Evolutionary conservation across 257 asterid genomes (phyloP), one percentile per base, ranked within the genome.

Genomic region (Fraxinus quadrangulata): DNA sequence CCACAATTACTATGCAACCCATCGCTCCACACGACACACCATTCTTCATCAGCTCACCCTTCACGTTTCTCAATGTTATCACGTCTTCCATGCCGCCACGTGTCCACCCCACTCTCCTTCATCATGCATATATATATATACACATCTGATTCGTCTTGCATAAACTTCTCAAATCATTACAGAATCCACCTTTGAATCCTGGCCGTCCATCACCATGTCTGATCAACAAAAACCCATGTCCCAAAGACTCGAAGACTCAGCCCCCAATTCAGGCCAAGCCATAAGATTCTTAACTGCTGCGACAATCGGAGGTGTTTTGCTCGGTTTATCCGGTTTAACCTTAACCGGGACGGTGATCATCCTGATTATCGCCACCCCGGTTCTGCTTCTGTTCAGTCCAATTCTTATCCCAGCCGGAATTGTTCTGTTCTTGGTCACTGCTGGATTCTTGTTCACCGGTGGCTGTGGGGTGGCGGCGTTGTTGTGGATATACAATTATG

Each of bases 361-460:
- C 69, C 28, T 87, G 78, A 67, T 81, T 65, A 69, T 80, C n/a
- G 76, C 81, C n/a, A 72, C 82, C 31, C 87, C 87, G 30, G 47
- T 80, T 24, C 31, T 87, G 73, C 56, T 87, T 24, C 47, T 84
- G 66, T 73, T 75, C 73, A 81, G 86, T 74, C 87, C 87, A 5
- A 37, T 83, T 67, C 78, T 83, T 6, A 79, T 85, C 74, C 85
- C 86, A 0, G 82, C 81, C n/a, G 80, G 45, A 2, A 75, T 45
- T 13, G 74, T 61, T 16, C 21, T 79, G 3, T 14, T 75, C 51
- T 34, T 85, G 74, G 69, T 82, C 77, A 70, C 72, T 16, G 59
- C 72, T 1, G 86, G 85, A 17, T 87, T 87, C 71, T 74, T 87
- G 77, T 78, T 79, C 71, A 76, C 86, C 6, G 86, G 87, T 14